Percentiles rank a stretch among this genome's conserved stretches.
These are phyloP conservation scores for Diaporthe australafricana DNA, from an alignment of 2,329 filamentous ascomycete species.

Conservation along the genomic window DNA sequence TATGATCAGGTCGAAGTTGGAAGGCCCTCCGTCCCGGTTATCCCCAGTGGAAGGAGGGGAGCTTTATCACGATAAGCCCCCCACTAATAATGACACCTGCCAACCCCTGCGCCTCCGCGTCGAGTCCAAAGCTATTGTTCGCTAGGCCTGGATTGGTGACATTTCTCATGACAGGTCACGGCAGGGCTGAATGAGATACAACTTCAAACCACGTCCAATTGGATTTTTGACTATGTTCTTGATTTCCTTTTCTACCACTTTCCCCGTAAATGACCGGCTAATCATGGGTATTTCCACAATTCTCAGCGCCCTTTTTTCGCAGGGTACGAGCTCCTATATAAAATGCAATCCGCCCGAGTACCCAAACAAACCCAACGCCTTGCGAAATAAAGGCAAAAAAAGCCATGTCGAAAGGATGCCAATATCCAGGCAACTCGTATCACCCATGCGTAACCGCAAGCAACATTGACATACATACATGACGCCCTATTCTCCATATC, in stretches of 20 bases:
- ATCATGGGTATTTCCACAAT: slow-evolving; percentile 34
- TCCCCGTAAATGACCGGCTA: slow-evolving; percentile 20
- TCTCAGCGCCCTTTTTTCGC: neutral
- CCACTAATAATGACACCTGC: neutral
- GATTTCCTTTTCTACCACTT: neutral
- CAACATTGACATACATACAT: slow-evolving; percentile 9
- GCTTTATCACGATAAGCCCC: slow-evolving; percentile 31
- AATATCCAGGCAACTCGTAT: neutral
- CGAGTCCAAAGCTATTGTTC: slow-evolving; percentile 9
- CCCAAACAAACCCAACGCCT: slow-evolving; percentile 16
- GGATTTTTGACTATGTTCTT: neutral
- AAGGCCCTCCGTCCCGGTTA: neutral
- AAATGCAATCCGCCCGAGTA: neutral
- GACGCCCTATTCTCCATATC: neutral
- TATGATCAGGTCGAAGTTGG: neutral
- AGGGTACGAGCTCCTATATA: neutral
- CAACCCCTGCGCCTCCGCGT: neutral
- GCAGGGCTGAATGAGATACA: neutral
- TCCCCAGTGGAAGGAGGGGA: neutral
- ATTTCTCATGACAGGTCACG: neutral
- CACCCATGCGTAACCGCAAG: neutral
- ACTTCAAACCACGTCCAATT: no score
- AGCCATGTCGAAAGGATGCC: neutral
- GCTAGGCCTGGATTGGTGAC: neutral
- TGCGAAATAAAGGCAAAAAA: neutral